A percentile compares a stretch with the other conserved stretches of the same genome.
These are phyloP conservation scores for Boletellus sp. DNA, from an alignment of 1,284 basidiomycete genomes.

Conservation along the genomic window DNA sequence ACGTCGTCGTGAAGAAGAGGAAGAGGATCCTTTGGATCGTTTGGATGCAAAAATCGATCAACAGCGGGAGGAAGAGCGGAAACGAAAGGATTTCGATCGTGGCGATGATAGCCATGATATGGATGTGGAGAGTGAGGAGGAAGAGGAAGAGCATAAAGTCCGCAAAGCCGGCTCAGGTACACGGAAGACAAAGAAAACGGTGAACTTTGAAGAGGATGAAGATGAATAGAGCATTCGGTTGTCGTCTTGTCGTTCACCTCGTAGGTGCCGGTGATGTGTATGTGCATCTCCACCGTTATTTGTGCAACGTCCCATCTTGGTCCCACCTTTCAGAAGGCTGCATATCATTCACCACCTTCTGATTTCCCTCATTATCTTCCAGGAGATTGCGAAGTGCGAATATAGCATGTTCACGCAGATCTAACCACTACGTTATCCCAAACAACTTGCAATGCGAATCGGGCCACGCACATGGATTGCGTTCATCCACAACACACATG, in stretches of 20 bases:
- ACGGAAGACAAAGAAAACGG: slow-evolving; percentile 50
- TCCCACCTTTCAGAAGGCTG: slow-evolving; percentile 60
- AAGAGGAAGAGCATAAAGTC: slow-evolving; percentile 60
- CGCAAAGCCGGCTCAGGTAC: slow-evolving; percentile 47
- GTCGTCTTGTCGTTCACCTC: neutral
- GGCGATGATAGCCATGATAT: slow-evolving; percentile 47
- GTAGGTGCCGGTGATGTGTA: neutral
- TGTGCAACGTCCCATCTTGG: slow-evolving; percentile 52
- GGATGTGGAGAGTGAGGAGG: slow-evolving; percentile 76
- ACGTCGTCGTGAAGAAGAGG: slow-evolving; percentile 42
- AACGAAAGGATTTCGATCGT: slow-evolving; percentile 27
- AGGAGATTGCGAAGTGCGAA: slow-evolving; percentile 79
- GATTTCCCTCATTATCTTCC: slow-evolving; percentile 72
- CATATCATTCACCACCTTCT: slow-evolving; percentile 71
- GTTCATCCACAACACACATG: slow-evolving; percentile 84
- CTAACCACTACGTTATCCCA: slow-evolving; percentile 38
- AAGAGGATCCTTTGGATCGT: slow-evolving; percentile 61
- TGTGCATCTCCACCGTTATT: slow-evolving; percentile 7
- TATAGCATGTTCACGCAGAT: slow-evolving; percentile 86
- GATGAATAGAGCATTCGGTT: slow-evolving; percentile 25
- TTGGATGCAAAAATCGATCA: slow-evolving; percentile 60
- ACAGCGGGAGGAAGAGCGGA: slow-evolving; percentile 48
- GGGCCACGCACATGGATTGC: slow-evolving; percentile 77
- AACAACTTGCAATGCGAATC: neutral
- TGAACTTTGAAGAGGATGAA: slow-evolving; percentile 61